phyloP scores from a whole-genome alignment of 306 rosid genomes.

The Hippophae gyantsensis region DNA sequence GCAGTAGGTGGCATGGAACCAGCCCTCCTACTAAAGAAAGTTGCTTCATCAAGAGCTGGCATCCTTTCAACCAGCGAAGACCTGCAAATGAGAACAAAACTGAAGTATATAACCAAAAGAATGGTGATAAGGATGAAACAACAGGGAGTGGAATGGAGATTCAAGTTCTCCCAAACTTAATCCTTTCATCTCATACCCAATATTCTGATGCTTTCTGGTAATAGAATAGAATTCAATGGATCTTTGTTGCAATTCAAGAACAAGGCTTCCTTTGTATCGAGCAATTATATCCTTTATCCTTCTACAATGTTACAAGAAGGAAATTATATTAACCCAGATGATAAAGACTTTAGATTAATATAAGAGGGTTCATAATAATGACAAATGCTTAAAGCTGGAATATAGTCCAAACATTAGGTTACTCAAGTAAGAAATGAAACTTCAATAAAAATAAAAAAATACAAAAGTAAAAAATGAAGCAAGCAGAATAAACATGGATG shows the following conservation, averaged over 20 bases:
- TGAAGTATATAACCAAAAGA: neutral
- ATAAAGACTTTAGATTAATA: neutral
- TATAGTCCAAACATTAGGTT: too few species aligned
- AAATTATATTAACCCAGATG: neutral
- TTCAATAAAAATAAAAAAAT: too few species aligned
- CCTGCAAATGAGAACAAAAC: slow-evolving; percentile 32
- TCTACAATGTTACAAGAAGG: slow-evolving; percentile 38
- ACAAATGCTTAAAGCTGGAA: too few species aligned
- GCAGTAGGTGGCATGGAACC: slow-evolving; percentile 51
- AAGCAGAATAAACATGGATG: too few species aligned
- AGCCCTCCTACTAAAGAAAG: slow-evolving; percentile 63
- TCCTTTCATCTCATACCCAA: slow-evolving; percentile 41
- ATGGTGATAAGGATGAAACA: neutral
- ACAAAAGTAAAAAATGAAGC: too few species aligned
- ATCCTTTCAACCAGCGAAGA: slow-evolving; percentile 82
- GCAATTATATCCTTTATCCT: slow-evolving; percentile 63
- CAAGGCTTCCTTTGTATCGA: slow-evolving; percentile 78
- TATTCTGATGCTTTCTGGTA: slow-evolving; percentile 67
- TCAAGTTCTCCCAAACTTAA: slow-evolving; percentile 3
- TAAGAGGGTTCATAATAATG: too few species aligned
- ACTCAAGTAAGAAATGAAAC: too few species aligned
- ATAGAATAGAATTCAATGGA: slow-evolving; percentile 77
- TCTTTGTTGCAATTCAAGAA: slow-evolving; percentile 98
- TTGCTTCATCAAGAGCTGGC: slow-evolving; percentile 92
- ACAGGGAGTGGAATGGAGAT: neutral